Base-by-base conservation (phyloP, 495 filamentous ascomycete genomes). In the Hyaloscypha bicolor region DNA sequence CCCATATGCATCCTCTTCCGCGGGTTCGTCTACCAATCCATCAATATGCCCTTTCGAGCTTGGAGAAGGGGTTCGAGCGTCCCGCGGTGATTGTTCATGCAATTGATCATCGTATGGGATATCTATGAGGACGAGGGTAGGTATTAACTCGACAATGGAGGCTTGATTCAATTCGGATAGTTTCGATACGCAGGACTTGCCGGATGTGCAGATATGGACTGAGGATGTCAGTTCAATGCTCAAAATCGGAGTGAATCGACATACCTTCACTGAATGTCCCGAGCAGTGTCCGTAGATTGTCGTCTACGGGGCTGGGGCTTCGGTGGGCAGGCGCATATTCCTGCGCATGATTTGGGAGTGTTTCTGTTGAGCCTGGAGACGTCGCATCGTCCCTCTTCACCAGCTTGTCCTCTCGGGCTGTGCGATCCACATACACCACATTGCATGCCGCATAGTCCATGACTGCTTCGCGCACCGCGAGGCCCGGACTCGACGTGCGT, bases 351-450 rank as follows among this genome's bases (percentile, higher is more conserved):
- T 65, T 62, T 48, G 65, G 56, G 31, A 70, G 33, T 29, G 16
- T 58, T 62, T 37, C n/a, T 63, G 30, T 39, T 33, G 58, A 52
- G 5, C 30, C 19, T 30, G 55, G 39, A 33, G 62, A 29, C 19
- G 31, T 74, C 57, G 62, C 39, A 66, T 73, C 71, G 14, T 69
- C 76, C 63, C 79, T 75, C 67, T 74, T 79, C 62, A 89, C 80
- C 78, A 83, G 79, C 73, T 88, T 82, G 68, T 93, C 89, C 69
- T 87, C 81, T 67, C 79, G 80, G 62, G 91, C 86, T 60, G 87
- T 86, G 74, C 89, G 88, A 79, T 95, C 91, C 66, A 95, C 91
- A 76, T 93, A 95, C 69, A 95, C 88, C 66, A 92, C 87, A 79
- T 91, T 88, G 79, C 90, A 94, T 68, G 86, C 80, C 72, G 86